phyloP scores from a whole-genome alignment of 805 yeast species.

The Ogataea neopini region DNA sequence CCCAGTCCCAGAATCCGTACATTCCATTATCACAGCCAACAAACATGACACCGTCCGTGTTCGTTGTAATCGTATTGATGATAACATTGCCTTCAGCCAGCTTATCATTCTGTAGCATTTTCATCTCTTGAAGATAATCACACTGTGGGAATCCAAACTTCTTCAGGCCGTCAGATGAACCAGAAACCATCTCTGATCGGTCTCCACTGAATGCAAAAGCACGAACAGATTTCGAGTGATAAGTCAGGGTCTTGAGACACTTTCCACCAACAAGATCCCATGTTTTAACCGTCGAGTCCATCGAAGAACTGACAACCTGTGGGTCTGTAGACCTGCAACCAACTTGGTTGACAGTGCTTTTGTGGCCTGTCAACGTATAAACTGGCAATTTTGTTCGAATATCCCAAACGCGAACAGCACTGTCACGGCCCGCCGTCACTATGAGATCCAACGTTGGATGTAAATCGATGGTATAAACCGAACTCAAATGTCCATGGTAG shows the following conservation, averaged over 20 bases:
- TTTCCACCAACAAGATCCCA: slow-evolving; percentile 90
- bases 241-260: slow-evolving; percentile 71
- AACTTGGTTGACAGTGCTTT: slow-evolving; percentile 70
- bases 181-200: slow-evolving; percentile 76
- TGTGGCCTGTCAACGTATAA: slow-evolving; percentile 80
- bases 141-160: slow-evolving; percentile 87
- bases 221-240: slow-evolving; percentile 81
- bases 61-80: slow-evolving; percentile 67
- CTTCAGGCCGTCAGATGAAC: slow-evolving; percentile 75
- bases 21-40: slow-evolving; percentile 86
- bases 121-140: slow-evolving; percentile 52
- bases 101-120: slow-evolving; percentile 43
- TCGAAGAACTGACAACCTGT: slow-evolving; percentile 78
- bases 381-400: slow-evolving; percentile 75
- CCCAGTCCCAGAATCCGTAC: slow-evolving; percentile 77
- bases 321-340: slow-evolving; percentile 74
- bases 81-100: slow-evolving; percentile 41
- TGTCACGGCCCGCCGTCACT: slow-evolving; percentile 88
- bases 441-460: slow-evolving; percentile 87
- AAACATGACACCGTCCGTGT: slow-evolving; percentile 62
- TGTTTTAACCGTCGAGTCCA: slow-evolving; percentile 81
- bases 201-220: slow-evolving; percentile 67
- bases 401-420: slow-evolving; percentile 91
- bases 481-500: slow-evolving; percentile 92
- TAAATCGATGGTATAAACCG: slow-evolving; percentile 77